Percentiles rank a stretch among this genome's conserved stretches.
phyloP scores from a whole-genome alignment of 2,329 filamentous ascomycete genomes.

The Pseudopyricularia javanii region DNA sequence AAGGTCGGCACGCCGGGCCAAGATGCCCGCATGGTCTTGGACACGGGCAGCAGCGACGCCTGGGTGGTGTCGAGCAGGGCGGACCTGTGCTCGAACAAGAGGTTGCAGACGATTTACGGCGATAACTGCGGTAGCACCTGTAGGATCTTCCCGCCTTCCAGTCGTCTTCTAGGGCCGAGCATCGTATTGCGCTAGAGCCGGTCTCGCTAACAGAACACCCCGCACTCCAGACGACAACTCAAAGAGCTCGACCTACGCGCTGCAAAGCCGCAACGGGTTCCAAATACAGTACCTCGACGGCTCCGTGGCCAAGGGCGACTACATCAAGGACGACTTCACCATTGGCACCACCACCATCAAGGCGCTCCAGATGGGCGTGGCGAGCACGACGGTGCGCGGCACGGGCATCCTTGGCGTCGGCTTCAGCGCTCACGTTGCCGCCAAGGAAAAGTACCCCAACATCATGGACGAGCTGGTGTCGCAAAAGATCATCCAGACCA shows the following conservation, averaged over 20 bases:
- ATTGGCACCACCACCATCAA: conserved; percentile 36
- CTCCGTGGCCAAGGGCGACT: conserved; percentile 40
- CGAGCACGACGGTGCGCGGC: conserved; percentile 30
- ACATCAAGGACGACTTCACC: conserved; percentile 41
- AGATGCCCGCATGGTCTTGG: conserved; percentile 39
- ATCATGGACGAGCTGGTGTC: conserved; percentile 52
- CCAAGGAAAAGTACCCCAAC: conserved; percentile 34
- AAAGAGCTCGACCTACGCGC: conserved; percentile 34
- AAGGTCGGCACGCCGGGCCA: conserved; percentile 48
- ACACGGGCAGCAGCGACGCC: conserved; percentile 52
- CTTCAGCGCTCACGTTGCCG: conserved; percentile 36
- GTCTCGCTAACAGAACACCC: background rate
- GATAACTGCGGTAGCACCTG: conserved; percentile 26
- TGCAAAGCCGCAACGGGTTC: conserved; percentile 32
- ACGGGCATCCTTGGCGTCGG: conserved; percentile 49
- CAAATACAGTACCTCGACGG: conserved; percentile 50
- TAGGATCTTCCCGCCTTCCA: conserved; percentile 12
- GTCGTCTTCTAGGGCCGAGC: background rate
- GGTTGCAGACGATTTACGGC: conserved; percentile 21
- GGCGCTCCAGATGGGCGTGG: conserved; percentile 43
- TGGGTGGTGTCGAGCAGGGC: conserved; percentile 35
- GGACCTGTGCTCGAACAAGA: conserved; percentile 23
- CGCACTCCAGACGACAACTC: conserved; percentile 21
- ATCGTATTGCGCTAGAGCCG: background rate
- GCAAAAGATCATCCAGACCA: conserved; percentile 47